A percentile compares a stretch with the other conserved stretches of the same genome.
Conservation (phyloP, 805 yeast species). For the Zygosaccharomyces rouxii region DNA sequence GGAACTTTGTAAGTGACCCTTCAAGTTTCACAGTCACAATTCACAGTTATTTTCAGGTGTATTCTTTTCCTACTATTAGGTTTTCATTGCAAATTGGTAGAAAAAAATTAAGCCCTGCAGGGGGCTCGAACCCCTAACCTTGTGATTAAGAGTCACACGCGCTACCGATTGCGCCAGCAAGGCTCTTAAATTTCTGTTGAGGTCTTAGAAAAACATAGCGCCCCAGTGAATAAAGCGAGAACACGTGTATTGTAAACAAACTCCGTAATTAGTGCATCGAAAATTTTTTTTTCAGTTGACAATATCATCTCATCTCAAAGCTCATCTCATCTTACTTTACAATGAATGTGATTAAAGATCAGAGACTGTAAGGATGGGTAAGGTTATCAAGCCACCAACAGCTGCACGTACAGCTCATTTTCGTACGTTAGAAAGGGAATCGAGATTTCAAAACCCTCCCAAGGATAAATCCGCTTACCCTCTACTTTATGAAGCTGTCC, state of each 20-base stretch:
- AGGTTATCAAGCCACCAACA: slow-evolving; percentile 28
- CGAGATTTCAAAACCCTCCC: slow-evolving; percentile 83
- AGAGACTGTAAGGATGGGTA: slow-evolving; percentile 25
- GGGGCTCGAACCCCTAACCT: slow-evolving; percentile 29
- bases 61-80: no score
- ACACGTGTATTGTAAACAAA: neutral
- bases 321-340: neutral
- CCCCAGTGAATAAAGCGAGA: neutral
- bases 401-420: slow-evolving; percentile 41
- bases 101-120: slow-evolving; percentile 21
- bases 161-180: slow-evolving; percentile 29
- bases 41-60: no score
- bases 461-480: slow-evolving; percentile 81
- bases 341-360: neutral
- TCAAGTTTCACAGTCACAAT: no score
- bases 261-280: slow-evolving; percentile 7
- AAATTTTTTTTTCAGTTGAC: slow-evolving; percentile 10
- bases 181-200: slow-evolving; percentile 9
- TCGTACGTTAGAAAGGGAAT: slow-evolving; percentile 80
- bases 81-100: no score
- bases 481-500: slow-evolving; percentile 79
- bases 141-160: slow-evolving; percentile 28
- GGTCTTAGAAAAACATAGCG: neutral
- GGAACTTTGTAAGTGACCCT: no score
- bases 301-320: neutral